phyloP scores from a whole-genome alignment of 768 basidiomycete genomes.

The Hydnomerulius pinastri region DNA sequence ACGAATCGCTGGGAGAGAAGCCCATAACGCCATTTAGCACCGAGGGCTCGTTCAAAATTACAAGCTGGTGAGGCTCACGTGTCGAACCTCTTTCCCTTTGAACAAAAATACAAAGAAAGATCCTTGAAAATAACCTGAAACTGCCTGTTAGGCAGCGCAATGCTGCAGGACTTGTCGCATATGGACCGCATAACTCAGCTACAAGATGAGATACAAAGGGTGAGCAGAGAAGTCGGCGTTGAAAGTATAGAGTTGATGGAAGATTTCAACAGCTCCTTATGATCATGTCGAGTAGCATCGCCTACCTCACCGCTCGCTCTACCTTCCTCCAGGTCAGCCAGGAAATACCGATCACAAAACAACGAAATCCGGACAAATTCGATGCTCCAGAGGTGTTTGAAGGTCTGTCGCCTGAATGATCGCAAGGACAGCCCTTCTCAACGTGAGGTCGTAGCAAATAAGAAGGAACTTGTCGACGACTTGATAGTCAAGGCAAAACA shows the following conservation, averaged over 20 bases:
- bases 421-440: neutral
- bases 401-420: conserved; percentile 41
- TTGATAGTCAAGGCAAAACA: conserved; percentile 87
- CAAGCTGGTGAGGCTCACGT: conserved; percentile 10
- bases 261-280: conserved; percentile 63
- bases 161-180: conserved; percentile 90
- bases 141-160: conserved; percentile 53
- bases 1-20: neutral
- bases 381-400: conserved; percentile 76
- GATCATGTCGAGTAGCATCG: conserved; percentile 84
- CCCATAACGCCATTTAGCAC: neutral
- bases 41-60: neutral
- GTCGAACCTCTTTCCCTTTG: conserved; percentile 14
- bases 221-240: conserved; percentile 25
- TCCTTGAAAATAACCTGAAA: neutral
- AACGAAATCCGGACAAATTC: conserved; percentile 68
- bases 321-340: conserved; percentile 78
- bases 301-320: conserved; percentile 75
- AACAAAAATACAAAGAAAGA: conserved; percentile 1
- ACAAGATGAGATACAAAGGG: conserved; percentile 92
- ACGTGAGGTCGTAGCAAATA: conserved; percentile 56
- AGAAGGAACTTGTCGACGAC: conserved; percentile 81
- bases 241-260: conserved; percentile 6
- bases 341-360: conserved; percentile 84
- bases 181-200: conserved; percentile 97